A percentile compares a stretch with the other conserved stretches of the same genome.
These are phyloP conservation scores for Podaxis pistillaris DNA, from an alignment of 768 basidiomycete species.

Conservation along the genomic window DNA sequence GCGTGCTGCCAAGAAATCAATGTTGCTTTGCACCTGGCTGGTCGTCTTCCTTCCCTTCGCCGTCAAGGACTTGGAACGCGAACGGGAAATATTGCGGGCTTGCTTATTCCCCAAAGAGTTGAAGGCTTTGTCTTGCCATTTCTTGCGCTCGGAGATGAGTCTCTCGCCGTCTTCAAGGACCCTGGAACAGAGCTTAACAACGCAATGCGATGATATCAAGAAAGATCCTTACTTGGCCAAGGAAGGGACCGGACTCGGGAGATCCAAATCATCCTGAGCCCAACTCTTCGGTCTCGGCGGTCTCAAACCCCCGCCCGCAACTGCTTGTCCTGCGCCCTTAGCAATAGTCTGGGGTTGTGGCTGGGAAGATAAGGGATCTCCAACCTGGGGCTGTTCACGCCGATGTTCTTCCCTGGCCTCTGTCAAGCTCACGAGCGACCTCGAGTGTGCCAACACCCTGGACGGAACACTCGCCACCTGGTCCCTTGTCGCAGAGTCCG, in stretches of 20 bases:
- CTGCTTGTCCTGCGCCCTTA: constrained; percentile 11
- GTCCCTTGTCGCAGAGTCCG: constrained; percentile 13
- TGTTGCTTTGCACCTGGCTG: constrained; percentile 29
- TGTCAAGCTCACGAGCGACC: constrained; percentile 39
- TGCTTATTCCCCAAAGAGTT: constrained; percentile 65
- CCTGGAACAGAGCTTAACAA: constrained; percentile 32
- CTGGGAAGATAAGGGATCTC: constrained; percentile 11
- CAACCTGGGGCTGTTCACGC: not conserved
- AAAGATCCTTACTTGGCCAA: constrained; percentile 41
- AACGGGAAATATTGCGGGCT: constrained; percentile 59
- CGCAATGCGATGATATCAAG: constrained; percentile 4
- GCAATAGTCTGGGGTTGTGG: not conserved
- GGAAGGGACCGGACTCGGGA: constrained; percentile 60
- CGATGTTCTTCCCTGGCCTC: constrained; percentile 10
- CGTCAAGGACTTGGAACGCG: constrained; percentile 58
- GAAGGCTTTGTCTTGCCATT: constrained; percentile 65
- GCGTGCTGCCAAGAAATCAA: constrained; percentile 66
- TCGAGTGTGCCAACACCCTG: constrained; percentile 49
- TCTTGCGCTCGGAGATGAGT: constrained; percentile 60
- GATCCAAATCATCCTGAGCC: constrained; percentile 56
- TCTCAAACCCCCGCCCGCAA: constrained; percentile 1
- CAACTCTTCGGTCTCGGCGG: constrained; percentile 55
- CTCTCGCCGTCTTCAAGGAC: constrained; percentile 64
- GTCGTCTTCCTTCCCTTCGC: constrained; percentile 28
- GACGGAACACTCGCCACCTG: constrained; percentile 32